Base-by-base conservation (phyloP, 1,139 yeast genomes). In the Candida sanyaensis region DNA sequence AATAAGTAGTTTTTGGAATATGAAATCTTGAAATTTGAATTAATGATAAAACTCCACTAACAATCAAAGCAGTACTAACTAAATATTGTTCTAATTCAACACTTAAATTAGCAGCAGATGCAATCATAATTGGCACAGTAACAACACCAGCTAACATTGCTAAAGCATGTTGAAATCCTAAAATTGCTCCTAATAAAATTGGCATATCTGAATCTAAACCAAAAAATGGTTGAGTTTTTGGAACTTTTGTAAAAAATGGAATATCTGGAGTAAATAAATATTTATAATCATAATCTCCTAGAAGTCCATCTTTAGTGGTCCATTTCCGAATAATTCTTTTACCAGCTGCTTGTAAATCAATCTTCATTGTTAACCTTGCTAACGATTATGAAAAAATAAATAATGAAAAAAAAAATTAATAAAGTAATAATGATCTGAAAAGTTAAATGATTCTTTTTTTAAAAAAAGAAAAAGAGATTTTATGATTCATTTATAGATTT, bases 91-190 rank as follows among this genome's bases (percentile, higher is more conserved):
- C 77, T 17, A 71, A 53, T 3, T 66, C 76, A 13, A 71, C 55
- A 30, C 66, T 67, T 48, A 90, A 73, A 63, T 86, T 77, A 23
- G 92, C 91, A 27, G 78, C 68, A 8, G 71, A 59, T 1, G 91
- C 71, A 43, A 88, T 86, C 57, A 88, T 73, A 48, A 89, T 68
- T 2, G 96, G 95, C 5, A 96, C 96, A n/a, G 96, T 75, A 37
- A 87, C 86, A 43, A 91, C 81, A 59, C 97, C 97, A 8, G 96
- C 97, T 68, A 91, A 70, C 96, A 90, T 88, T 39, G 97, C 86
- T 56, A 91, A 70, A 1, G 96, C 74, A 63, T 91, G 97, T 68
- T 90, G 97, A 56, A 91, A 77, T 12, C 97, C 97, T 41, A 91
- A 77, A 6, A 90, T 55, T 46, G 87, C 66, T 1, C 96, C 96